A percentile compares a stretch with the other conserved stretches of the same genome.
Evolutionary conservation across 805 yeast genomes (phyloP).

Genomic region (Saccharomycopsis fibuligera): DNA sequence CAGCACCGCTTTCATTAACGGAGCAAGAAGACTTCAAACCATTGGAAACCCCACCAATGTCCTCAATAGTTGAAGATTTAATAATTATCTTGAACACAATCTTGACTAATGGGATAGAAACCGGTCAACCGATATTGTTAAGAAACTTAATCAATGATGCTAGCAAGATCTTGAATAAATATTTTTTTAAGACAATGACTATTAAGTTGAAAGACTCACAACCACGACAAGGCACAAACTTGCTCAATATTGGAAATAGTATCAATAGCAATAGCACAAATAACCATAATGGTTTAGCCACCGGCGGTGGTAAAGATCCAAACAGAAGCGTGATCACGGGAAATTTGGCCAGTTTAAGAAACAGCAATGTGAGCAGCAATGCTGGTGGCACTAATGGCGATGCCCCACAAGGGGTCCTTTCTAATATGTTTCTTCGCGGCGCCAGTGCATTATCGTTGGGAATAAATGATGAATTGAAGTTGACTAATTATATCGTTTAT

Average conservation of each 20-base stretch:
- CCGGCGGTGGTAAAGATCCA: too few species aligned
- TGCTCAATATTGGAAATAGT: slow-evolving; percentile 19
- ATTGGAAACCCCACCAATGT: slow-evolving; percentile 59
- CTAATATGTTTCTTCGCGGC: slow-evolving; percentile 35
- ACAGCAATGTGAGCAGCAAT: neutral
- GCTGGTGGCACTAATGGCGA: neutral
- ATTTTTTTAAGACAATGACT: slow-evolving; percentile 51
- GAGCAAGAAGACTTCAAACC: slow-evolving; percentile 22
- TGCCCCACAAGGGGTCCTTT: slow-evolving; percentile 6
- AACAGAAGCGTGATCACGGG: slow-evolving; percentile 16
- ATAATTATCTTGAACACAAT: slow-evolving; percentile 66
- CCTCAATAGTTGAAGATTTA: slow-evolving; percentile 84
- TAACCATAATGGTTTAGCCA: neutral
- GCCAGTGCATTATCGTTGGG: slow-evolving; percentile 35
- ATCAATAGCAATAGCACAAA: slow-evolving; percentile 5
- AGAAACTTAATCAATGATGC: slow-evolving; percentile 49
- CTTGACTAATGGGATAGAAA: slow-evolving; percentile 56
- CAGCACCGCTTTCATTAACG: slow-evolving; percentile 3
- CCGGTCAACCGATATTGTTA: slow-evolving; percentile 58
- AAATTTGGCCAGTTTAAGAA: slow-evolving; percentile 11
- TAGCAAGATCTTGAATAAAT: slow-evolving; percentile 55
- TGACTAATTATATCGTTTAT: slow-evolving; percentile 57
- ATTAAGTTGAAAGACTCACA: slow-evolving; percentile 39
- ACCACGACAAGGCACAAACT: slow-evolving; percentile 33
- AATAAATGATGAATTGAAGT: slow-evolving; percentile 39